Evolutionary conservation across 108 stramenopile genomes (phyloP).

Genomic region (Skeletonema potamos): DNA sequence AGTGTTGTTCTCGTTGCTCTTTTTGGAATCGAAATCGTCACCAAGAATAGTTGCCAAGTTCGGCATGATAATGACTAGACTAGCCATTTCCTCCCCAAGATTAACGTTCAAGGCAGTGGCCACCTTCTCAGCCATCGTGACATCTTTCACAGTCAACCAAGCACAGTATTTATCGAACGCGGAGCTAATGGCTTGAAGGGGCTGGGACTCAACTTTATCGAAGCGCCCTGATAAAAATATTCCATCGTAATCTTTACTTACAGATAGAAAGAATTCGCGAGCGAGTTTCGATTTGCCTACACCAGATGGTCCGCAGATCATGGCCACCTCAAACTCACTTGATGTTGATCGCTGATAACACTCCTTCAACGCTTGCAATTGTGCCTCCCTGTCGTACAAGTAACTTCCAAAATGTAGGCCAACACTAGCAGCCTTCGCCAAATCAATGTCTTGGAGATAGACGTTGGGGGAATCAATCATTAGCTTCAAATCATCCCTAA

Average conservation of each 20-base stretch:
- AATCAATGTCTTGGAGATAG: not conserved
- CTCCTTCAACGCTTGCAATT: too few species aligned
- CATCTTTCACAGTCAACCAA: not conserved
- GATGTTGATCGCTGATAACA: not conserved
- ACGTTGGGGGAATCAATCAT: not conserved
- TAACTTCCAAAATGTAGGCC: not conserved
- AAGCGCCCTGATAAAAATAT: constrained; percentile 15
- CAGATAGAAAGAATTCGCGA: not conserved
- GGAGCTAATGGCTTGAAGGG: constrained; percentile 11
- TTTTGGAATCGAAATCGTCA: not conserved
- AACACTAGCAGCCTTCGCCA: not conserved
- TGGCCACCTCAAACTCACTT: not conserved
- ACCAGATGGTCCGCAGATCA: not conserved
- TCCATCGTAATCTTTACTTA: not conserved
- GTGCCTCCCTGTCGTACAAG: not conserved
- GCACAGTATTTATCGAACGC: constrained; percentile 28
- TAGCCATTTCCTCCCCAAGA: constrained; percentile 11
- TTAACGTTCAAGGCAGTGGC: not conserved
- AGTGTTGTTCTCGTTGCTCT: not conserved
- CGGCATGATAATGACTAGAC: constrained; percentile 11
- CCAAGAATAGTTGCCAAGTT: constrained; percentile 10
- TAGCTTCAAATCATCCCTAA: not conserved
- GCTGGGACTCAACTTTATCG: constrained; percentile 2
- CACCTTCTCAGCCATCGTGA: not conserved
- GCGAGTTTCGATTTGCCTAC: not conserved